These are phyloP conservation scores for Herpetospermum pedunculosum DNA, from an alignment of 306 rosid genomes.

Conservation along the genomic window DNA sequence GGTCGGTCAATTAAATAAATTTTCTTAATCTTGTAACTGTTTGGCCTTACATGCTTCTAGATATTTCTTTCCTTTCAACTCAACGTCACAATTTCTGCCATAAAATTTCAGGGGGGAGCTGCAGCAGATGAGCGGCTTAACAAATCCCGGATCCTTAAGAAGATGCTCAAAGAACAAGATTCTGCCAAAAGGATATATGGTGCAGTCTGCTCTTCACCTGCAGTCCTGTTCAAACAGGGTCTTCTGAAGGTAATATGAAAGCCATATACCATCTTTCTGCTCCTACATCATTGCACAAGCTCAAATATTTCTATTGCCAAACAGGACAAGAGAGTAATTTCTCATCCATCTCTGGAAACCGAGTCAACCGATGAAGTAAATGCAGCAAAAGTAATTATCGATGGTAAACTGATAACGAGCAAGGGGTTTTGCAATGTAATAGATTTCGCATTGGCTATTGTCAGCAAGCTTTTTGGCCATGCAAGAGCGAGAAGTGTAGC, in stretches of 20 bases:
- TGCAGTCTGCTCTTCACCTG: slow-evolving; percentile 61
- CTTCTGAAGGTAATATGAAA: slow-evolving; percentile 56
- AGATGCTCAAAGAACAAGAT: slow-evolving; percentile 67
- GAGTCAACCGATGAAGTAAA: slow-evolving; percentile 29
- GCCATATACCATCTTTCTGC: slow-evolving; percentile 10
- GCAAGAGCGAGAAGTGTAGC: slow-evolving; percentile 95
- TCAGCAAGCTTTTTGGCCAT: slow-evolving; percentile 66
- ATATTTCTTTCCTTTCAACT: not conserved
- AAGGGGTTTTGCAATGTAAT: slow-evolving; percentile 60
- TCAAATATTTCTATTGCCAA: slow-evolving; percentile 1
- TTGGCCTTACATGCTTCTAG: not conserved
- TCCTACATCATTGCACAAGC: not conserved
- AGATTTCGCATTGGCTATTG: slow-evolving; percentile 66
- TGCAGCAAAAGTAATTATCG: slow-evolving; percentile 61
- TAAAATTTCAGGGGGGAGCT: slow-evolving; percentile 57
- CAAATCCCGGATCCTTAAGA: slow-evolving; percentile 68
- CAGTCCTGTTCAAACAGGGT: slow-evolving; percentile 60
- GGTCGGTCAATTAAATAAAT: not conserved
- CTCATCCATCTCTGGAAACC: slow-evolving; percentile 37
- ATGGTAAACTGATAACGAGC: slow-evolving; percentile 79
- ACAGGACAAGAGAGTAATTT: slow-evolving; percentile 59
- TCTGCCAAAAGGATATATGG: slow-evolving; percentile 61
- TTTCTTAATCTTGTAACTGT: not conserved
- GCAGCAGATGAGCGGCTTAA: slow-evolving; percentile 42
- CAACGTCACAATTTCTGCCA: not conserved